phyloP scores from a whole-genome alignment of 1,284 basidiomycete species.

The Phylloporus gajari region DNA sequence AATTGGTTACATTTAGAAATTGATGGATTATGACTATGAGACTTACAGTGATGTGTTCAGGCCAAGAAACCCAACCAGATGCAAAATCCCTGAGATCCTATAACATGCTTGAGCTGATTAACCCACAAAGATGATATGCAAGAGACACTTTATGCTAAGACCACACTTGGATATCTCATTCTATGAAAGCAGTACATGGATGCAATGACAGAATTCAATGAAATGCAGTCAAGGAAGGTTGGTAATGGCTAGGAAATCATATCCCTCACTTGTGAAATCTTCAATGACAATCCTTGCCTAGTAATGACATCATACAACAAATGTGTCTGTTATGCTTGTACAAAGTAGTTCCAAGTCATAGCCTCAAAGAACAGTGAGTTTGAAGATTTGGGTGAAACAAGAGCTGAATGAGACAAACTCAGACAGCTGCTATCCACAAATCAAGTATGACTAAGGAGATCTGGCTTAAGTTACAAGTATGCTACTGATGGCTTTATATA shows the following conservation, averaged over 20 bases:
- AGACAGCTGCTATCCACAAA: no score
- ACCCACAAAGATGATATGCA: background rate
- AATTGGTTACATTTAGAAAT: no score
- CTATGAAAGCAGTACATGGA: background rate
- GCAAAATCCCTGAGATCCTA: background rate
- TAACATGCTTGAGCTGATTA: background rate
- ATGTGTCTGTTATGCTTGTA: background rate
- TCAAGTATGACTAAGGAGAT: no score
- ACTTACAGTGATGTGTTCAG: background rate
- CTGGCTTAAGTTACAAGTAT: no score
- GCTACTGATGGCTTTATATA: no score
- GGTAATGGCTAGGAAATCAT: background rate
- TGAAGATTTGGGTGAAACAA: no score
- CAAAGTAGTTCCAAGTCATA: no score
- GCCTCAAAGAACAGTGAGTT: no score
- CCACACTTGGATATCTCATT: background rate
- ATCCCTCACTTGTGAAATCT: background rate
- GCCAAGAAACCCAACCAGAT: background rate
- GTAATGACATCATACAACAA: background rate
- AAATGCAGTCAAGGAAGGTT: background rate
- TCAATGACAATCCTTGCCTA: background rate
- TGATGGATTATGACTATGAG: background rate
- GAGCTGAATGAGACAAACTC: no score
- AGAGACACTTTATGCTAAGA: background rate
- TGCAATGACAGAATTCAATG: background rate